These are phyloP conservation scores for Aspergillus fumigatiaffinis DNA, from an alignment of 2,329 filamentous ascomycete genomes.

Conservation along the genomic window DNA sequence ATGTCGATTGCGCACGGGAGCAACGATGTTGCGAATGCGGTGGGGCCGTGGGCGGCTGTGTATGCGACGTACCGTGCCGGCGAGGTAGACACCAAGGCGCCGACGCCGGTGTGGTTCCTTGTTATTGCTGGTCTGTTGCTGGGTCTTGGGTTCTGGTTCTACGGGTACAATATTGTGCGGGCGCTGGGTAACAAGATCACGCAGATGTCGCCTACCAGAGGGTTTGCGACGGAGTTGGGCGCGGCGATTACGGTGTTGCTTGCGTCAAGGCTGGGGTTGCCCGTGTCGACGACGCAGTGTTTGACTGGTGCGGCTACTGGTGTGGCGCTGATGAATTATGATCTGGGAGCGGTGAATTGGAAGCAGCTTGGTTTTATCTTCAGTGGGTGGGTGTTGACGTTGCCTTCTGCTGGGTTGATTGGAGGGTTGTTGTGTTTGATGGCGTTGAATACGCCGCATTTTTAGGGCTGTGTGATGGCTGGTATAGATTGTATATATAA, in stretches of 20 bases:
- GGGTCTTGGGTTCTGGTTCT: constrained; percentile 42
- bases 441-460: constrained; percentile 41
- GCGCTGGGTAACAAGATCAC: constrained; percentile 43
- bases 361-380: constrained; percentile 43
- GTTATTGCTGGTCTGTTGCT: constrained; percentile 38
- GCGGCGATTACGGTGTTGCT: constrained; percentile 39
- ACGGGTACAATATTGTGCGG: constrained; percentile 41
- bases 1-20: constrained; percentile 44
- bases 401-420: constrained; percentile 42
- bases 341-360: constrained; percentile 44
- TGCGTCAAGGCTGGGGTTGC: constrained; percentile 31
- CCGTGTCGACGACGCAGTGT: constrained; percentile 38
- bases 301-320: constrained; percentile 35
- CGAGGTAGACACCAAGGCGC: constrained; percentile 26
- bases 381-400: constrained; percentile 43
- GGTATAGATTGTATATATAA: neutral
- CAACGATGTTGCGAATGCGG: constrained; percentile 44
- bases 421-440: constrained; percentile 39
- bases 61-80: constrained; percentile 36
- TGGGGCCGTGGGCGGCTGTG: constrained; percentile 39
- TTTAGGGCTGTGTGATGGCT: constrained; percentile 2
- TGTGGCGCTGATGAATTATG: constrained; percentile 36
- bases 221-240: constrained; percentile 37
- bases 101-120: constrained; percentile 41
- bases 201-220: constrained; percentile 32